These are phyloP conservation scores for Iberis pinnata DNA, from an alignment of 345 rosid species.

Conservation along the genomic window DNA sequence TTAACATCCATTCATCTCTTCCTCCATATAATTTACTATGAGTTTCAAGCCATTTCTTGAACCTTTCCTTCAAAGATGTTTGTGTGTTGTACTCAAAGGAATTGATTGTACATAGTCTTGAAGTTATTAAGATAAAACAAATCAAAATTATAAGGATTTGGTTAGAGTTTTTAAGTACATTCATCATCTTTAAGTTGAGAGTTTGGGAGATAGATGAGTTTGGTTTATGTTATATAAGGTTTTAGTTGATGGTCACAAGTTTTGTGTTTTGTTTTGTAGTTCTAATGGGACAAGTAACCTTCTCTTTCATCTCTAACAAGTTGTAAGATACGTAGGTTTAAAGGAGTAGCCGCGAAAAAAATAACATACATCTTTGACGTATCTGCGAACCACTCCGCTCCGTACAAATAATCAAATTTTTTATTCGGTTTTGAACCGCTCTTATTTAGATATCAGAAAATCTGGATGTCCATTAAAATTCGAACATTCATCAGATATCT, in stretches of 20 bases:
- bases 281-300: slow-evolving; percentile 25
- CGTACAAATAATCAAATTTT: too few species aligned
- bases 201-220: too few species aligned
- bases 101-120: slow-evolving; percentile 19
- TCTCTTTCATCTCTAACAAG: slow-evolving; percentile 12
- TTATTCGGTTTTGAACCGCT: too few species aligned
- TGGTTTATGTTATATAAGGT: slow-evolving; percentile 25
- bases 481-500: too few species aligned
- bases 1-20: slow-evolving; percentile 42
- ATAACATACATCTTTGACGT: too few species aligned
- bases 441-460: too few species aligned
- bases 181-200: slow-evolving; percentile 13
- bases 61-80: slow-evolving; percentile 38
- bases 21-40: slow-evolving; percentile 34
- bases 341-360: too few species aligned
- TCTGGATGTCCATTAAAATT: too few species aligned
- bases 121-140: slow-evolving; percentile 31
- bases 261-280: slow-evolving; percentile 25
- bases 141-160: slow-evolving; percentile 20
- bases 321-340: slow-evolving; percentile 24
- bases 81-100: slow-evolving; percentile 18
- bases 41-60: slow-evolving; percentile 43
- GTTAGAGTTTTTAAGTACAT: slow-evolving; percentile 24
- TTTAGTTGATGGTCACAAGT: slow-evolving; percentile 28
- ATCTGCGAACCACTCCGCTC: too few species aligned